Base-by-base conservation (phyloP, 148 eudicot species). In the Suaeda aralocaspica region DNA sequence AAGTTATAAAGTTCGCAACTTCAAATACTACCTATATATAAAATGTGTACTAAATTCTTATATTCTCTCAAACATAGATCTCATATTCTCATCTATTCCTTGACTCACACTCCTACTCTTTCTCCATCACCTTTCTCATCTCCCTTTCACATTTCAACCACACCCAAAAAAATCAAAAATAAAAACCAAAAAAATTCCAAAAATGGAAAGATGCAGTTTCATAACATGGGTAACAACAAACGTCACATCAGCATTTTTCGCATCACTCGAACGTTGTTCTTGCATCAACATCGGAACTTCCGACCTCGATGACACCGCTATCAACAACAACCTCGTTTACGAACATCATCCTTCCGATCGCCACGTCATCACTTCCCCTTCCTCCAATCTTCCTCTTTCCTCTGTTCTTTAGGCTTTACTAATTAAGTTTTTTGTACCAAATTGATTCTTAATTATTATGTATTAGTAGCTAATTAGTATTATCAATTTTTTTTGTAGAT, bases 171-270 rank as follows among this genome's bases (percentile, higher is more conserved):
- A 49, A 49, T 18, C 6, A 49, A 49, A 49, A 19, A 44, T 11
- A 14, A 5, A 0, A 8, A 6, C 24, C 6, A 12, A 69, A 59
- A 29, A 55, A n/a, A n/a, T n/a, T n/a, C 4, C 15, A 50, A 33
- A 51, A 52, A 68, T 68, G 62, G 62, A 68, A 19, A 68, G 31
- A 26, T 34, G 61, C 59, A 52, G 60, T 42, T 31, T 68, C 60
- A 31, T 68, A 16, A 12, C 60, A 41, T 52, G 62, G 49, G 18
- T 68, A 15, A 91, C 91, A 15, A 81, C 66, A 36, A 79, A 82
- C 78, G 89, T 89, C 5, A 83, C 82, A 50, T 70, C 89, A 34
- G 96, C 91, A 28, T 89, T 89, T 76, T 89, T 89, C 73, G 81
- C 96, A 21, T 89, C 91, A 22, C 79, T 89, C 0, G 88, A 89